Percentiles rank a stretch among this genome's conserved stretches.
Evolutionary conservation across 805 yeast genomes (phyloP).

Genomic region (Metschnikowia aberdeeniae): DNA sequence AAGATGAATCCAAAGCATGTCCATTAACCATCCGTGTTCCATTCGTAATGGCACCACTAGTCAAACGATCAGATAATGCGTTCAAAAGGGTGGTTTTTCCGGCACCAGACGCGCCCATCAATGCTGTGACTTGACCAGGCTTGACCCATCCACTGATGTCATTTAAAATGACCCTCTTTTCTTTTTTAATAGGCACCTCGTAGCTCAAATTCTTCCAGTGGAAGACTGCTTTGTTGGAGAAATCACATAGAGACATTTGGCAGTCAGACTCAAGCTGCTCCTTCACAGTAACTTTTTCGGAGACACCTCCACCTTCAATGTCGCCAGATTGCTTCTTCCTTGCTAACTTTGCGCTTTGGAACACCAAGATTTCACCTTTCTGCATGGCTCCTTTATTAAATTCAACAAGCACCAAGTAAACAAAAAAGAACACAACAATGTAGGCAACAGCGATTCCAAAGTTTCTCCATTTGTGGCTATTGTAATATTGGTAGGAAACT

Average conservation of each 20-base stretch:
- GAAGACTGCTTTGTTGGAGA: conserved; percentile 13
- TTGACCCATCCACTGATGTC: conserved; percentile 26
- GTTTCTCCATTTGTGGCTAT: conserved; percentile 57
- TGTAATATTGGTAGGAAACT: conserved; percentile 30
- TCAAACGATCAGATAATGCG: conserved; percentile 48
- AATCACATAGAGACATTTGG: background rate
- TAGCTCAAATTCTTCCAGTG: conserved; percentile 62
- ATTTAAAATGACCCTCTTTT: conserved; percentile 31
- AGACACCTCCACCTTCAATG: conserved; percentile 13
- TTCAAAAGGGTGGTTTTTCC: conserved; percentile 56
- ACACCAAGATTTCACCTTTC: conserved; percentile 67
- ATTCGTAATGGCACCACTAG: conserved; percentile 48
- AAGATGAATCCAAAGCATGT: conserved; percentile 42
- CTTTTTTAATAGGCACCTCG: conserved; percentile 44
- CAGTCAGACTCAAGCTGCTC: conserved; percentile 13
- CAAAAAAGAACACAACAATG: conserved; percentile 27
- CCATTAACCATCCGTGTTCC: conserved; percentile 58
- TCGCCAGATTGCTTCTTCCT: conserved; percentile 26
- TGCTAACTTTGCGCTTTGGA: conserved; percentile 36
- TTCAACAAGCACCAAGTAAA: conserved; percentile 55
- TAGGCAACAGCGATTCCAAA: conserved; percentile 52
- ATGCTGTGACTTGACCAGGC: conserved; percentile 57
- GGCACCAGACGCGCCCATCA: conserved; percentile 61
- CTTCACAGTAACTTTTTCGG: background rate
- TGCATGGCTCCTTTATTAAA: conserved; percentile 58